Evolutionary conservation across 176 grass and related monocot genomes (phyloP), one percentile per base, ranked within the genome.

Genomic region (Musa itinerans): DNA sequence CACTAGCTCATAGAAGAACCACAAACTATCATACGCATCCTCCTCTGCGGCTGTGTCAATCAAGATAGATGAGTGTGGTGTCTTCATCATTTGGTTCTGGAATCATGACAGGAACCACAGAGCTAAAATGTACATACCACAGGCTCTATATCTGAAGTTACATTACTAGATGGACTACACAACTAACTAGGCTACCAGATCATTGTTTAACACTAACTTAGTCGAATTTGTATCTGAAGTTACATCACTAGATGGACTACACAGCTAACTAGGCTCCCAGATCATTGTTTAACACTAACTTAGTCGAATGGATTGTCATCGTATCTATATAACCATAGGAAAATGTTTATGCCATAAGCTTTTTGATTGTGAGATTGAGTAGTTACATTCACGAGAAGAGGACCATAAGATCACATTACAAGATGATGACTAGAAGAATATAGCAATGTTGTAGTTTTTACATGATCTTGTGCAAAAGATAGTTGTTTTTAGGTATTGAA

Each of bases 61-160:
- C 16, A 66, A 10, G 53, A 71, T 75, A 13, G 55, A 81, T 49
- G 58, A 9, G 4, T 16, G 49, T 17, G 12, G 29, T 8, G 68
- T 74, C 68, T 54, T 34, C 52, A 63, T 78, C 63, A 78, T 57
- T 78, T 78, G 80, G 69, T 78, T 74, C 73, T 80, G 58, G 76
- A 69, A 72, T 27, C 72, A 73, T 85, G 85, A 96, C 87, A 96
- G 80, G 81, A 87, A 96, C 89, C 57, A 69, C 62, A 81, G 79
- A 89, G 81, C 89, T 84, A 82, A 89, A 61, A 7, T 51, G 21
- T 23, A 67, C 4, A 73, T 65, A 79, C 63, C 83, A 82, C 77
- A 68, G 61, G 20, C 70, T 86, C 69, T 51, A 24, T 78, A 79
- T 57, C 63, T 48, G 75, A 71, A 73, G 71, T 79, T 82, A 74